Percentiles rank a stretch among this genome's conserved stretches.
These are phyloP conservation scores for Macadamia integrifolia DNA, from an alignment of 164 flowering plant genomes.

Conservation along the genomic window DNA sequence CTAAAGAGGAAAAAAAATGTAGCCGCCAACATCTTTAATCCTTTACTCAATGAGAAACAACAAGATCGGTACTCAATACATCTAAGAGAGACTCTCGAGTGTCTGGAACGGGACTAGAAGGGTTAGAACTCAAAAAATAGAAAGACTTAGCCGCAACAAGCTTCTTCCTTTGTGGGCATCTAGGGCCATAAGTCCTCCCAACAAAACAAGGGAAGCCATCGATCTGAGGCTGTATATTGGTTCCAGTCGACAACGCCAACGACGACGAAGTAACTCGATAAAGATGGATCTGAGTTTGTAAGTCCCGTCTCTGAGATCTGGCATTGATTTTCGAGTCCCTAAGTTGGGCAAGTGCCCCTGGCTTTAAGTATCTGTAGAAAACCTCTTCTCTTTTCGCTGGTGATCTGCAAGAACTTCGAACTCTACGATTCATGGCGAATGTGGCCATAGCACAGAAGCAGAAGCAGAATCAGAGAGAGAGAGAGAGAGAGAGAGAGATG, in stretches of 20 bases:
- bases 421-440: conserved; percentile 16
- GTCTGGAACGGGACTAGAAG: conserved; percentile 19
- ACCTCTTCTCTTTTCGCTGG: conserved; percentile 16
- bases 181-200: conserved; percentile 21
- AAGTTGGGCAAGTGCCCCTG: conserved; percentile 38
- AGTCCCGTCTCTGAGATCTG: conserved; percentile 15
- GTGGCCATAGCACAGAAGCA: too few species aligned
- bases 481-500: conserved; percentile 8
- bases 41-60: conserved; percentile 30
- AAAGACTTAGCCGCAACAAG: conserved; percentile 34
- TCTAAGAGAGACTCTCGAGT: conserved; percentile 22
- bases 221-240: conserved; percentile 8
- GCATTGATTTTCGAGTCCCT: conserved; percentile 29
- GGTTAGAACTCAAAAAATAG: conserved; percentile 9
- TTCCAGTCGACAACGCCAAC: neutral
- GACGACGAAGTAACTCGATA: neutral
- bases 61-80: conserved; percentile 19
- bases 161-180: conserved; percentile 35
- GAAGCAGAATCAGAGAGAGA: neutral
- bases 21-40: too few species aligned
- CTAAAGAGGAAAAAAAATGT: neutral
- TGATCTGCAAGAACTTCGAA: conserved; percentile 10
- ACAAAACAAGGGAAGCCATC: conserved; percentile 28
- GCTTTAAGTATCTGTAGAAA: conserved; percentile 25
- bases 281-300: conserved; percentile 12